A percentile compares a stretch with the other conserved stretches of the same genome.
Evolutionary conservation across 345 rosid species (phyloP).

Genomic region (Erucastrum elatum): DNA sequence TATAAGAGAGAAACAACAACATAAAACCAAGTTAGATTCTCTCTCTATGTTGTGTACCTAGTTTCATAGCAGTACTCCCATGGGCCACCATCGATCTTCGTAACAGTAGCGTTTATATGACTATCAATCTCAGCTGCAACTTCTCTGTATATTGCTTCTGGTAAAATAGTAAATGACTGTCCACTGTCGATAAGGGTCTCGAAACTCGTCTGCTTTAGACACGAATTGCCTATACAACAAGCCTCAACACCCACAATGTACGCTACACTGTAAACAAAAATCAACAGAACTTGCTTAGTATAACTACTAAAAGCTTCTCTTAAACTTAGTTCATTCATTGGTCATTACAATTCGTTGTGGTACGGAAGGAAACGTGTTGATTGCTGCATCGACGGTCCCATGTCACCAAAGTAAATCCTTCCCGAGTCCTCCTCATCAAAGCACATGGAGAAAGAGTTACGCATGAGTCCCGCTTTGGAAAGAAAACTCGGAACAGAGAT

Average conservation of each 20-base stretch:
- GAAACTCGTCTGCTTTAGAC: conserved; percentile 62
- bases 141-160: conserved; percentile 50
- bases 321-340: conserved; percentile 3
- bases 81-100: conserved; percentile 50
- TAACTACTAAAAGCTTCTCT: not conserved
- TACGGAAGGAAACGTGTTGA: conserved; percentile 64
- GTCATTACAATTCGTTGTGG: conserved; percentile 61
- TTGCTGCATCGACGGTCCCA: conserved; percentile 64
- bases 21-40: not conserved
- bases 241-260: conserved; percentile 78
- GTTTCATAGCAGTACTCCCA: conserved; percentile 81
- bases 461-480: conserved; percentile 70
- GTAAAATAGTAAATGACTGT: conserved; percentile 83
- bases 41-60: conserved; percentile 46
- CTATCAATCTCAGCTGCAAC: conserved; percentile 71
- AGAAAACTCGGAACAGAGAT: conserved; percentile 81
- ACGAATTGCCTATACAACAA: conserved; percentile 66
- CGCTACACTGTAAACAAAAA: conserved; percentile 26
- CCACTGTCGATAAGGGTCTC: conserved; percentile 75
- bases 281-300: conserved; percentile 1
- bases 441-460: conserved; percentile 84
- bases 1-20: not conserved
- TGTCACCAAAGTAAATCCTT: conserved; percentile 80
- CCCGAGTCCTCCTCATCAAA: conserved; percentile 81
- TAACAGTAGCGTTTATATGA: conserved; percentile 54